Conservation (phyloP, 257 asterid genomes). For the Jacaranda copaia region DNA sequence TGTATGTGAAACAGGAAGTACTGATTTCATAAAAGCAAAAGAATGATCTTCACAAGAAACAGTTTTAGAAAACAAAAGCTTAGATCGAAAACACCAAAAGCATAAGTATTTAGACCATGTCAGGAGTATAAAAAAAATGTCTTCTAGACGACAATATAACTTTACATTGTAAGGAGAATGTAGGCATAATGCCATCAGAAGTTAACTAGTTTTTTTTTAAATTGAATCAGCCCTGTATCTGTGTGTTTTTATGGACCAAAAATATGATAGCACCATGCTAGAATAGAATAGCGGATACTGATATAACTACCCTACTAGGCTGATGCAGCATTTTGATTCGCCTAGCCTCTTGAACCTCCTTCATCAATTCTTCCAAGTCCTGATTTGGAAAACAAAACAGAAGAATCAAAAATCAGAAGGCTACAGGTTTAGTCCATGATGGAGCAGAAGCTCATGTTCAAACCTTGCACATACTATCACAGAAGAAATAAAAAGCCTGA, state of each 20-base stretch:
- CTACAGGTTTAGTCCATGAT: not conserved
- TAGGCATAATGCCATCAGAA: not conserved
- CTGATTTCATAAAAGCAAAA: not conserved
- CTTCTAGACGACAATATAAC: not conserved
- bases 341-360: constrained; percentile 96
- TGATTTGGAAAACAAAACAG: constrained; percentile 40
- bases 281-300: constrained; percentile 26
- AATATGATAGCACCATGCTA: not conserved
- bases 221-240: constrained; percentile 1
- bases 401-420: not conserved
- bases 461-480: not conserved
- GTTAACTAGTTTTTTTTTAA: not conserved
- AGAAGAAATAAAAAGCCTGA: not conserved
- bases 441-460: not conserved
- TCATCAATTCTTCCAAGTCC: constrained; percentile 91
- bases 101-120: not conserved
- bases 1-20: not conserved
- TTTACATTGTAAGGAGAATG: not conserved
- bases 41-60: not conserved
- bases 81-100: too few species aligned
- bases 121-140: not conserved
- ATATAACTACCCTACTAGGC: constrained; percentile 78
- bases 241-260: constrained; percentile 17
- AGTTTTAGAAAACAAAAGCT: not conserved
- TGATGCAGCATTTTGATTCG: constrained; percentile 95